Evolutionary conservation across 2,329 filamentous ascomycete species (phyloP).

Genomic region (Fusarium foetens): DNA sequence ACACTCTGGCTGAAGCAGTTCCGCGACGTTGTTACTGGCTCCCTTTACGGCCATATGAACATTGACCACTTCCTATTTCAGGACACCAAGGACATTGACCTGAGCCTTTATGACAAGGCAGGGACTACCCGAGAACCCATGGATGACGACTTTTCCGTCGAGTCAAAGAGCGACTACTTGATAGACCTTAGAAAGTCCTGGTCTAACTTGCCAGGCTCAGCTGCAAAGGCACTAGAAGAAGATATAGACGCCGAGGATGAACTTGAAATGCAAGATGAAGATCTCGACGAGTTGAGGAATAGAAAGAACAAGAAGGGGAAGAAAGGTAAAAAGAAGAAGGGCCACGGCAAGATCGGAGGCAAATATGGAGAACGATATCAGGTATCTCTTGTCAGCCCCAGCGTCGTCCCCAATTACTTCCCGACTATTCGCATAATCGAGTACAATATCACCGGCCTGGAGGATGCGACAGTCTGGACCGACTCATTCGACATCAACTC

Average conservation of each 20-base stretch:
- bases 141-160: conserved; percentile 66
- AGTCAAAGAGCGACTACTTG: conserved; percentile 77
- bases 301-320: conserved; percentile 42
- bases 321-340: conserved; percentile 62
- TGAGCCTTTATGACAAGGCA: conserved; percentile 54
- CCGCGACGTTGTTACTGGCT: conserved; percentile 84
- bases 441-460: conserved; percentile 88
- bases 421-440: conserved; percentile 90
- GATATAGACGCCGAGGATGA: conserved; percentile 34
- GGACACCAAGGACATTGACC: conserved; percentile 80
- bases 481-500: conserved; percentile 45
- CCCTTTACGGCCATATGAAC: conserved; percentile 96
- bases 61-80: conserved; percentile 96
- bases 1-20: conserved; percentile 90
- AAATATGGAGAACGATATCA: conserved; percentile 87
- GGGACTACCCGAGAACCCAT: conserved; percentile 43
- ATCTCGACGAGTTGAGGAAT: conserved; percentile 28
- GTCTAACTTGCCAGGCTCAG: conserved; percentile 74
- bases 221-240: conserved; percentile 34
- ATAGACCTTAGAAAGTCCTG: conserved; percentile 80
- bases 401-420: conserved; percentile 92
- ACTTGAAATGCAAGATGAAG: conserved; percentile 30
- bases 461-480: conserved; percentile 62
- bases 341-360: conserved; percentile 73
- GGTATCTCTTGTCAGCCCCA: conserved; percentile 82